Percentiles rank a stretch among this genome's conserved stretches.
These are phyloP conservation scores for Hirschioporus abietinus DNA, from an alignment of 768 basidiomycete genomes.

Conservation along the genomic window DNA sequence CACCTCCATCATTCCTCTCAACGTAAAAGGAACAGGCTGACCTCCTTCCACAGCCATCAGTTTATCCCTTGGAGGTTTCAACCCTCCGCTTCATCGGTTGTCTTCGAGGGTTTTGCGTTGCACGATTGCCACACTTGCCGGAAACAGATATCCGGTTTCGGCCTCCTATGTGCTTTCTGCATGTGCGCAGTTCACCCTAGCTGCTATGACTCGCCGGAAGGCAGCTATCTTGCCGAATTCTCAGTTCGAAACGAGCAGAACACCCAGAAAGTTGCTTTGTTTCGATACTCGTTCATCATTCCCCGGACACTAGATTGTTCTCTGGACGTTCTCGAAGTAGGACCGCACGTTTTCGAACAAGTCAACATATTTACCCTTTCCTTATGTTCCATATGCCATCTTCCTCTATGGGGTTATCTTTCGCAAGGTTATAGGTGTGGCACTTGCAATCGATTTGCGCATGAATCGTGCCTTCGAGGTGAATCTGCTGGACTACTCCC, in stretches of 20 bases:
- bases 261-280: conserved; percentile 53
- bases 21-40: conserved; percentile 11
- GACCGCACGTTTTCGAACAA: conserved; percentile 43
- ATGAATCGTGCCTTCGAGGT: conserved; percentile 40
- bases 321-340: neutral
- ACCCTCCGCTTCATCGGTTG: conserved; percentile 18
- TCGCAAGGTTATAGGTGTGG: conserved; percentile 61
- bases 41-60: conserved; percentile 47
- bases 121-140: conserved; percentile 54
- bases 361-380: conserved; percentile 70
- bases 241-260: conserved; percentile 36
- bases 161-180: conserved; percentile 67
- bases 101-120: conserved; percentile 30
- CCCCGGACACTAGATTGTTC: conserved; percentile 23
- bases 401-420: conserved; percentile 69
- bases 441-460: conserved; percentile 56
- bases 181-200: conserved; percentile 67
- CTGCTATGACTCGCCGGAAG: conserved; percentile 70
- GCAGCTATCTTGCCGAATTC: conserved; percentile 55
- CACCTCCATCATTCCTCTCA: conserved; percentile 14
- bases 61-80: conserved; percentile 67
- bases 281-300: conserved; percentile 52
- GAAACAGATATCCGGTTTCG: conserved; percentile 55
- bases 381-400: conserved; percentile 61
- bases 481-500: conserved; percentile 23